Percentiles rank a stretch among this genome's conserved stretches.
Conservation (phyloP, 75 land plant genomes). For the Cryptomeria japonica region DNA sequence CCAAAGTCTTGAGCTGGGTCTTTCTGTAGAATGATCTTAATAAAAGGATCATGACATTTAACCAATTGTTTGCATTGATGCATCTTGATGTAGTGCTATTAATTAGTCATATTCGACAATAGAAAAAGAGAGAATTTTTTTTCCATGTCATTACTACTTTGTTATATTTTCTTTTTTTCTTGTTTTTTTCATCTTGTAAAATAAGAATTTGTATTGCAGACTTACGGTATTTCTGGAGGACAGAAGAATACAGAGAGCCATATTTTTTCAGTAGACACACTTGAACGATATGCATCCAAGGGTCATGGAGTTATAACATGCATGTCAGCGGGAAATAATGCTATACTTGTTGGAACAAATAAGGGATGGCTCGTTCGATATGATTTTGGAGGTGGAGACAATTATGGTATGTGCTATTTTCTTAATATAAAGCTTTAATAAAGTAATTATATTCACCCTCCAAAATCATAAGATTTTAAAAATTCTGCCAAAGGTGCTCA, state of each 20-base stretch:
- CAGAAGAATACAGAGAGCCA: slow-evolving; percentile 40
- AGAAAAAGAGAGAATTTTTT: background rate
- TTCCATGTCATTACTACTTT: background rate
- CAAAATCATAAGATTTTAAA: background rate
- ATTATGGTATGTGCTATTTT: slow-evolving; percentile 43
- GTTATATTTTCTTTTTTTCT: background rate
- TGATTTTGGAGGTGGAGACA: slow-evolving; percentile 77
- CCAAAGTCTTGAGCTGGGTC: too few species aligned
- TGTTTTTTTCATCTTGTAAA: background rate
- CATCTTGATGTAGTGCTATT: background rate
- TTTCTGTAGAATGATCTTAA: too few species aligned
- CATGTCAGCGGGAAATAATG: slow-evolving; percentile 95
- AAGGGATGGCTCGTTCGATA: slow-evolving; percentile 89
- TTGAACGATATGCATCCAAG: slow-evolving; percentile 78
- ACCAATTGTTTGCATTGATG: background rate
- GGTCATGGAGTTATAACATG: slow-evolving; percentile 77
- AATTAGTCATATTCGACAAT: background rate
- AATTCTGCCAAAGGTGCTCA: too few species aligned
- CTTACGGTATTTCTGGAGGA: background rate
- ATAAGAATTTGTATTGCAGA: slow-evolving; percentile 7
- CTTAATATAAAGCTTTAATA: background rate
- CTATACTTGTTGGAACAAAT: slow-evolving; percentile 81
- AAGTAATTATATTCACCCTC: background rate
- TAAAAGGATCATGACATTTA: background rate
- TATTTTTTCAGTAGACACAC: slow-evolving; percentile 71